Base-by-base conservation (phyloP, 192 early-diverging fungal species). In the Umbelopsis sp. region DNA sequence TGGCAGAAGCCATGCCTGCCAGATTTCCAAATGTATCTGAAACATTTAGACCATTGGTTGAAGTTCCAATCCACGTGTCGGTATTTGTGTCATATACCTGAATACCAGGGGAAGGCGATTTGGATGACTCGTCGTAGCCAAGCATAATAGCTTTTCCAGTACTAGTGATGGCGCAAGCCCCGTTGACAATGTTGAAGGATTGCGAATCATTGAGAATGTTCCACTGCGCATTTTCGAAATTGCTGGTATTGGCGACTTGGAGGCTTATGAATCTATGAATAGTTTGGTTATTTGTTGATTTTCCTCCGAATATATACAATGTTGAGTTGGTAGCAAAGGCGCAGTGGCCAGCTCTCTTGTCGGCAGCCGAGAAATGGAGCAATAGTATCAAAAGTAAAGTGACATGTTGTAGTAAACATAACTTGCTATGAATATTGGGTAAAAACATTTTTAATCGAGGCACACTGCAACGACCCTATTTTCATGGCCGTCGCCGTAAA, bases 281-380 rank as follows among this genome's bases (percentile, higher is more conserved):
- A 2, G 55, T 61, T 30, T 61, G 55, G 16, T 61, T 61, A 35
- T 61, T 61, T 11, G 55, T 35, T 16, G 55, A 61, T 35, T 35
- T 27, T 33, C 55, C 55, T 22, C 55, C 55, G 25, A 61, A 61
- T 61, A 61, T 61, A 61, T 61, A 61, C 55, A 61, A 25, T 37
- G 55, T 61, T 61, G 55, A 35, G 30, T 61, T 61, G 55, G 30
- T 61, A n/a, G 55, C 55, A 61, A 61, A 61, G 55, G 55, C 55
- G 33, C 55, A 61, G 55, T 61, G 55, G 55, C 55, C 55, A 27
- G 55, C 6, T 33, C 55, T 25, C 55, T 37, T 61, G 33, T 61
- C 55, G 13, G 55, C 55, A 35, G 55, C 30, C 2, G 55, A 37
- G 33, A 61, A 16, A 61, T 61, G 25, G 21, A 61, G 33, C 18